Evolutionary conservation across 352 stramenopile species (phyloP).

Genomic region (Globisporangium polare): DNA sequence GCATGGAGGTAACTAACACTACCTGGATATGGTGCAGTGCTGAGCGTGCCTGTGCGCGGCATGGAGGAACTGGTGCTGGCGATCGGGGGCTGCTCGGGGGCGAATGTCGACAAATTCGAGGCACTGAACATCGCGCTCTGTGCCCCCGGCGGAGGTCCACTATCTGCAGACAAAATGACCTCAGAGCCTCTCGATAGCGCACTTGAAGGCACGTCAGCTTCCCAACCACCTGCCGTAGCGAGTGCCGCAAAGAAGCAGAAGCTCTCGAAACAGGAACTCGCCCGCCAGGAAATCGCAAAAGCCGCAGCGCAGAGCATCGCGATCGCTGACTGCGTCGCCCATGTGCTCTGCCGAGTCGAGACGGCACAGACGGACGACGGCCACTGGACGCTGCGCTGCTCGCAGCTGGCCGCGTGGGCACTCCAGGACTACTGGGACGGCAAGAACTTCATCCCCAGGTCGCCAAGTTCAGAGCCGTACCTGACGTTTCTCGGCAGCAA

Average conservation of each 20-base stretch:
- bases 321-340: conserved; percentile 51
- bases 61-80: conserved; percentile 78
- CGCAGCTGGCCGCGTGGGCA: conserved; percentile 56
- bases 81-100: conserved; percentile 60
- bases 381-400: conserved; percentile 67
- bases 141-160: conserved; percentile 28
- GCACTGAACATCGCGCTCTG: conserved; percentile 44
- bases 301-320: conserved; percentile 35
- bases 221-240: not conserved
- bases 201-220: not conserved
- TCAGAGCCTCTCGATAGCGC: not conserved
- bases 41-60: conserved; percentile 66
- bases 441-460: conserved; percentile 63
- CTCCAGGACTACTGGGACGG: conserved; percentile 74
- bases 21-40: conserved; percentile 26
- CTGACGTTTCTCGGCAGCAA: conserved; percentile 85
- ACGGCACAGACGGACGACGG: conserved; percentile 58
- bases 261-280: conserved; percentile 60
- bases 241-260: conserved; percentile 35
- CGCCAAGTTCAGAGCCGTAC: conserved; percentile 31
- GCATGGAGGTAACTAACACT: not conserved
- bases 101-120: conserved; percentile 58
- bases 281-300: conserved; percentile 24
- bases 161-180: not conserved
- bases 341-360: conserved; percentile 70